These are phyloP conservation scores for Lecanicillium sp. DNA, from an alignment of 2,329 filamentous ascomycete genomes.

Conservation along the genomic window DNA sequence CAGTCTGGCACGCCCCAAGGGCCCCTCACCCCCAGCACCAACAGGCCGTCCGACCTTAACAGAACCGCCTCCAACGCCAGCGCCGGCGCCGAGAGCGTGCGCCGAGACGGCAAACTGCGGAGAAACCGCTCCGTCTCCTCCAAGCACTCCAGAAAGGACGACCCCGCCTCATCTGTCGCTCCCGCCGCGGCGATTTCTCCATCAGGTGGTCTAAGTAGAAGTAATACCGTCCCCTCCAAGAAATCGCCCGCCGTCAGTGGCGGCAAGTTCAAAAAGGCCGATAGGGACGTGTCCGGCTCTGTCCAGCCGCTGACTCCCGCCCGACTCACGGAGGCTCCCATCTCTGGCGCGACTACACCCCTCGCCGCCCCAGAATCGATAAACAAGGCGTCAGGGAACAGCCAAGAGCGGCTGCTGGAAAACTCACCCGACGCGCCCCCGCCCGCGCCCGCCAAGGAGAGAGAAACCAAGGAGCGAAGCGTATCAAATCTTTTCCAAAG, in stretches of 20 bases:
- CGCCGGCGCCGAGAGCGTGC: constrained; percentile 78
- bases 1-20: constrained; percentile 59
- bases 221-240: constrained; percentile 92
- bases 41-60: constrained; percentile 46
- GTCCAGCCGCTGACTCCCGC: constrained; percentile 34
- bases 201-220: constrained; percentile 53
- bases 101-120: constrained; percentile 71
- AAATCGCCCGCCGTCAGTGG: constrained; percentile 68
- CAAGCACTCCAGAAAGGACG: constrained; percentile 72
- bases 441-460: too few species aligned
- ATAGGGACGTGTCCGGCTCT: constrained; percentile 27
- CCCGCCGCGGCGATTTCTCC: constrained; percentile 50
- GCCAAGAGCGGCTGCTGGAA: constrained; percentile 44
- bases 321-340: constrained; percentile 18
- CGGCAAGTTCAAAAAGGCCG: constrained; percentile 53
- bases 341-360: constrained; percentile 1
- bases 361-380: background rate
- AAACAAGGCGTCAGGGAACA: constrained; percentile 30
- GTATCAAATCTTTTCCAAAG: constrained; percentile 66
- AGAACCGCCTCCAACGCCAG: constrained; percentile 85
- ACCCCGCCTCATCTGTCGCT: constrained; percentile 62
- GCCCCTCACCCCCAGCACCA: constrained; percentile 41
- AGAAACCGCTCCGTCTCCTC: constrained; percentile 92
- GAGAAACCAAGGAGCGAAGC: constrained; percentile 58
- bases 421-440: constrained; percentile 40